Base-by-base conservation (phyloP, 2,329 filamentous ascomycete species). In the Alternaria triticimaculans region DNA sequence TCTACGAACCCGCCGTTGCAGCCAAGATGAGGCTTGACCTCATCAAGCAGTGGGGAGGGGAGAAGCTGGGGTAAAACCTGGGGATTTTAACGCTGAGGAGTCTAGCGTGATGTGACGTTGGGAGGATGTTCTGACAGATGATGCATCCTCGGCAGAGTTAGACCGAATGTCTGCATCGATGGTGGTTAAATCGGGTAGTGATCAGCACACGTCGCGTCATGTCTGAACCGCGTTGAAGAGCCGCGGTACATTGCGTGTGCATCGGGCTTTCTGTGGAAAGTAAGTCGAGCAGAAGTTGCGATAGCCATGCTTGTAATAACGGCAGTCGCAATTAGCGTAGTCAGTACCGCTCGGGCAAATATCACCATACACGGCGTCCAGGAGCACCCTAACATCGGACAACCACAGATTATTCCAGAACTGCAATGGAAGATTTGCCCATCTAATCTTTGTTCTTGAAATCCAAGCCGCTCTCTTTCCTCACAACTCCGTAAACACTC, bases 401-500 rank as follows among this genome's bases (percentile, higher is more conserved):
- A 15, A 37, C 21, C 28, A 23, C 28, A 21, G 3, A 23, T 21
- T n/a, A 23, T 51, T 23, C 28, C 18, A 51, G 49, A 41, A 53
- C 33, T 9, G 18, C 12, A 21, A 41, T 37, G 8, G 28, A 53
- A 53, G 9, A 53, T n/a, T 37, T 25, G 7, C 20, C 20, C 49
- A 14, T 12, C 20, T 49, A 62, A n/a, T 43, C 73, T 43, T 74
- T 72, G 48, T 80, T 80, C 75, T 92, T 91, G 80, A 89, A 97
- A 58, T 88, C 85, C 71, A 97, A 79, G 0, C 93, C 93, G 26
- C 87, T 87, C 76, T 93, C 90, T 81, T 90, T 83, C 72, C 94
- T 87, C 58, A 92, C 89, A 3, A 90, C 90, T 0, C 94, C 94
- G 81, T 97, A 97, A 41, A 97, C 90, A 11, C 87, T 90, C 3